Percentiles rank a stretch among this genome's conserved stretches.
Evolutionary conservation across 176 grass and related monocot species (phyloP).

Genomic region (Cenchrus fungigraminus): DNA sequence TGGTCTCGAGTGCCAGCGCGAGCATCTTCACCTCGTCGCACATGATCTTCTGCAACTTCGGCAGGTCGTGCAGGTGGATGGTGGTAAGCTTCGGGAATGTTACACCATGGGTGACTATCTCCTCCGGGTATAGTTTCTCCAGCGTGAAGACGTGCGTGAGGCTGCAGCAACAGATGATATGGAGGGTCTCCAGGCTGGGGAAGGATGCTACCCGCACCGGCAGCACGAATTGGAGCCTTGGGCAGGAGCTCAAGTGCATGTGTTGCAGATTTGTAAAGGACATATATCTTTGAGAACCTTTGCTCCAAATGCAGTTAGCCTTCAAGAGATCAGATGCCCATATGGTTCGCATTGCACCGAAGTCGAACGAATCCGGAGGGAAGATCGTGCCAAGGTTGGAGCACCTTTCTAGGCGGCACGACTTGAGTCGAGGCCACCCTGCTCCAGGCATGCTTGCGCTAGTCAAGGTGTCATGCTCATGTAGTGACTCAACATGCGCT

Average conservation of each 20-base stretch:
- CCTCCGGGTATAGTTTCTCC: fast-evolving
- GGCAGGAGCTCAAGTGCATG: neutral
- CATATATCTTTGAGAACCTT: fast-evolving
- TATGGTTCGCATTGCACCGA: neutral
- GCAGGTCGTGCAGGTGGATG: slow-evolving; percentile 12
- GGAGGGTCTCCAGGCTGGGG: slow-evolving; percentile 2
- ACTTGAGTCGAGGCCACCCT: neutral
- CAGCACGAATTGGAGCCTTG: neutral
- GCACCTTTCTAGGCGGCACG: slow-evolving; percentile 28
- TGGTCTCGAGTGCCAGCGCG: too few species aligned
- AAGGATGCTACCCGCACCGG: neutral
- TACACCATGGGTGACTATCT: too few species aligned
- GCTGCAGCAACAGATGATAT: slow-evolving; percentile 33
- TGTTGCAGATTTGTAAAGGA: neutral
- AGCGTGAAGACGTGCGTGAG: neutral
- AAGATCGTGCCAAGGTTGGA: neutral
- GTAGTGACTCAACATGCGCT: fast-evolving
- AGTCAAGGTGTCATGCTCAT: neutral
- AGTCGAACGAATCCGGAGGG: fast-evolving
- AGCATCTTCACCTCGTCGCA: slow-evolving; percentile 11
- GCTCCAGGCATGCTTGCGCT: fast-evolving
- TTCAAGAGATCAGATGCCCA: slow-evolving; percentile 17
- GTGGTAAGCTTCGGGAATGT: neutral
- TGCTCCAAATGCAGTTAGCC: slow-evolving; percentile 12
- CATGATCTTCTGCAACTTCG: neutral